phyloP scores from a whole-genome alignment of 2,329 filamentous ascomycete species.

The Fusarium sp. region DNA sequence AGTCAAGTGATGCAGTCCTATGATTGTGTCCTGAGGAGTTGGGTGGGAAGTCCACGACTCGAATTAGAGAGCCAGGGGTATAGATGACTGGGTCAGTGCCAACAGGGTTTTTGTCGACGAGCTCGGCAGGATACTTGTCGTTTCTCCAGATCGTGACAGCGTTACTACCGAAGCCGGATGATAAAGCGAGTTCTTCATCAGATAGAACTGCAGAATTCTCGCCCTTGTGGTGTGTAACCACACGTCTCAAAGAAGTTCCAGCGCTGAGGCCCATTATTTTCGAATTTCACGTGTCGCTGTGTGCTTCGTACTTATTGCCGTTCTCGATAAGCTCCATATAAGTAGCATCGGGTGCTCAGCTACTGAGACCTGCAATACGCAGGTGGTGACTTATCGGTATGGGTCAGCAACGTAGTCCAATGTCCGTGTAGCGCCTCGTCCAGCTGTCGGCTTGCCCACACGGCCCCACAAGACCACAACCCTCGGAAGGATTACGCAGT shows the following conservation, averaged over 20 bases:
- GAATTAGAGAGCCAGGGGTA: neutral
- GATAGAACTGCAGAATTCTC: neutral
- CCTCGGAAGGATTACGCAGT: too few relatives aligned
- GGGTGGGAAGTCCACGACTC: slow-evolving; percentile 12
- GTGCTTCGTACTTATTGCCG: too few relatives aligned
- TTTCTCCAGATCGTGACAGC: neutral
- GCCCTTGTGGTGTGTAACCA: slow-evolving; percentile 2
- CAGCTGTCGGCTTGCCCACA: neutral
- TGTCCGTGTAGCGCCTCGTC: too few relatives aligned
- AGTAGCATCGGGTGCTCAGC: too few relatives aligned
- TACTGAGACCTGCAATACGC: too few relatives aligned
- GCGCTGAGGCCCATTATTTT: neutral
- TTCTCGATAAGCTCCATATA: too few relatives aligned
- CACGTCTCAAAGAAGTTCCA: neutral
- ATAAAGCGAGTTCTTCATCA: neutral
- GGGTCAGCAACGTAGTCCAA: too few relatives aligned
- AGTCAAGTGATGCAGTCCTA: slow-evolving; percentile 7
- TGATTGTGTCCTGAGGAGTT: slow-evolving; percentile 2
- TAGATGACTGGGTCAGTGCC: slow-evolving; percentile 3
- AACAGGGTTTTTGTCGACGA: neutral
- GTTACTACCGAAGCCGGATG: neutral
- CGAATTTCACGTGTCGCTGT: too few relatives aligned
- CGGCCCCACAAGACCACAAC: neutral
- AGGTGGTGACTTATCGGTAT: too few relatives aligned
- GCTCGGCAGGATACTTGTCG: slow-evolving; percentile 4